Evolutionary conservation across 257 asterid genomes (phyloP), one percentile per base, ranked within the genome.

Genomic region (Verbascum thapsus): DNA sequence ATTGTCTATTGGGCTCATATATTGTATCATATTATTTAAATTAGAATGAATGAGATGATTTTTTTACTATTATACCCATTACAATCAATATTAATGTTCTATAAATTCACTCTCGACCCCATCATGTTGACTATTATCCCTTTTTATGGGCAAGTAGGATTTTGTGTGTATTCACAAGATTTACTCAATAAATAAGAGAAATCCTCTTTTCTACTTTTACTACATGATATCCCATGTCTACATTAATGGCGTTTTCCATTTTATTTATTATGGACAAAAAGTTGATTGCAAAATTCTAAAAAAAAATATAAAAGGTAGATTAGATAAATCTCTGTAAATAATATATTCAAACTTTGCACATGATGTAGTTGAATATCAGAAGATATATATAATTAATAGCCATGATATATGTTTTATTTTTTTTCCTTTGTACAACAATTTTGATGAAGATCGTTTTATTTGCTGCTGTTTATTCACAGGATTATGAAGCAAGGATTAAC

Each of bases 391-490:
- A n/a, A n/a, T n/a, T n/a, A n/a, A n/a, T n/a, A n/a, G 18, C 16
- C 42, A 71, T 74, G 66, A 9, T 67, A 7, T 53, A n/a, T n/a
- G n/a, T 70, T 61, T 39, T 71, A 6, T 6, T 56, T 3, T 56
- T 68, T 54, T 68, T 73, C 59, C 75, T 68, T 3, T 34, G 72
- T 39, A 37, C 60, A 20, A 42, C 80, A 52, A 63, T 81, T 38
- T 17, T 70, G 63, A 35, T 67, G n/a, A 81, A 76, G 62, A 17
- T 78, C 8, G 19, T 58, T 67, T 61, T 76, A 7, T 68, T 76
- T 62, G 10, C 64, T 17, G 71, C 35, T 12, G 59, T 68, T 40
- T 23, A 60, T 51, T 61, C 44, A 7, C 10, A 53, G 34, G 60
- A 20, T 32, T 5, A 16, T 43, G 35, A 72, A 19, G 64, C 20